Evolutionary conservation across 441 rosid species (phyloP), one percentile per base, ranked within the genome.

Genomic region (Erysimum cheiri): DNA sequence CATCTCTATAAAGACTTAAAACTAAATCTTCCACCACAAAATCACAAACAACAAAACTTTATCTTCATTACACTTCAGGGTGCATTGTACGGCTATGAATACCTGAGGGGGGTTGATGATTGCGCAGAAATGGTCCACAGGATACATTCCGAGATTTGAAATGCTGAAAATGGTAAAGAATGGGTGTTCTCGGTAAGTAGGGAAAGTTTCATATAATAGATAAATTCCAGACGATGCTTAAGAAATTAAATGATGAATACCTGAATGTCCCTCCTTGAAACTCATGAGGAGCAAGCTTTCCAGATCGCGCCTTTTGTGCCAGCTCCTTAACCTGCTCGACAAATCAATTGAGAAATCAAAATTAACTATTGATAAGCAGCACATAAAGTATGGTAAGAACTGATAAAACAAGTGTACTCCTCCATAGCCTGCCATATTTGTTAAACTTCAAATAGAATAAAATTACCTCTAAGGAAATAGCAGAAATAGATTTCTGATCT

Each of bases 61-160:
- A 36, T 39, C 62, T 50, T 64, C 47, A 10, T 64, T 41, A 44
- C 19, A 8, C 15, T 19, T 50, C 31, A 33, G 59, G 54, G 44
- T 50, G 46, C 26, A 41, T 35, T 19, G 26, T 31, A 70, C 53
- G 68, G 70, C 72, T 55, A 74, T 58, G 64, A 41, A 72, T 77
- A 94, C 99, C 98, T 90, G 93, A 6, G 97, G 97, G 4, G 98
- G 98, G 80, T 95, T 95, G 79, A 92, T 92, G 49, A 95, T 95
- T 69, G 98, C 99, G 60, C 89, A 81, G 76, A 95, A 92, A 17
- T 84, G 80, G 80, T 92, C 96, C 60, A 95, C 92, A 8, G 98
- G 99, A 85, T 84, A 95, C 98, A 95, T 92, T 80, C 99, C 99
- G 17, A 95, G 87, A 81, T 95, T 95, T 63, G 99, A 95, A 84